These are phyloP conservation scores for Chenopodium suecicum DNA, from an alignment of 148 eudicot genomes.

Conservation along the genomic window DNA sequence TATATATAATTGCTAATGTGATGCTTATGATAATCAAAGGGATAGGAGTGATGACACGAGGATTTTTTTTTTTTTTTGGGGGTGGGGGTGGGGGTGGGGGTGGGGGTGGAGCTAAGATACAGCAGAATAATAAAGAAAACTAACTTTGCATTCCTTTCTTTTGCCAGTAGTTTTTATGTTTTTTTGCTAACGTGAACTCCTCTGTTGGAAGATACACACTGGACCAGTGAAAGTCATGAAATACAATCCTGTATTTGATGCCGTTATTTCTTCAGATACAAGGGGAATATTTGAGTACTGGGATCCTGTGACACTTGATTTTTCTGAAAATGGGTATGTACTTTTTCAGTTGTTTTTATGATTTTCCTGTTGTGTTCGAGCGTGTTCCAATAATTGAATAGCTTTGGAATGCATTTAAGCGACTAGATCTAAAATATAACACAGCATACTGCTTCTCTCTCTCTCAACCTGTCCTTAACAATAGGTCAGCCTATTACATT, in stretches of 20 bases:
- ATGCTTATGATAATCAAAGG: background rate
- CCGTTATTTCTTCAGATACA: conserved; percentile 82
- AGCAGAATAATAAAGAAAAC: background rate
- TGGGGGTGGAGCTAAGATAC: background rate
- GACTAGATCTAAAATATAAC: too few species aligned
- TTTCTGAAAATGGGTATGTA: conserved; percentile 76
- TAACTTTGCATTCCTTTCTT: background rate
- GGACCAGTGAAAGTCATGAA: conserved; percentile 82
- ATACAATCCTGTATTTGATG: conserved; percentile 68
- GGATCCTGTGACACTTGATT: conserved; percentile 72
- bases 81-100: too few species aligned
- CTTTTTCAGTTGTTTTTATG: background rate
- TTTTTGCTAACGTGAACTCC: conserved; percentile 1
- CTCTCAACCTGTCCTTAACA: too few species aligned
- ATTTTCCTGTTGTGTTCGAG: background rate
- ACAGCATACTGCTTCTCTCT: too few species aligned
- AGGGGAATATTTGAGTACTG: conserved; percentile 95
- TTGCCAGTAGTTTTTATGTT: background rate
- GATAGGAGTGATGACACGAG: background rate
- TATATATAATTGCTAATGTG: conserved; percentile 20
- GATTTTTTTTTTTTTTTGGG: too few species aligned
- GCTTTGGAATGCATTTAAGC: background rate
- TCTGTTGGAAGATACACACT: conserved; percentile 64
- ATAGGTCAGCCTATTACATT: too few species aligned
- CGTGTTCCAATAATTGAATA: background rate